These are phyloP conservation scores for Kwoniella heveanensis DNA, from an alignment of 768 basidiomycete species.

Conservation along the genomic window DNA sequence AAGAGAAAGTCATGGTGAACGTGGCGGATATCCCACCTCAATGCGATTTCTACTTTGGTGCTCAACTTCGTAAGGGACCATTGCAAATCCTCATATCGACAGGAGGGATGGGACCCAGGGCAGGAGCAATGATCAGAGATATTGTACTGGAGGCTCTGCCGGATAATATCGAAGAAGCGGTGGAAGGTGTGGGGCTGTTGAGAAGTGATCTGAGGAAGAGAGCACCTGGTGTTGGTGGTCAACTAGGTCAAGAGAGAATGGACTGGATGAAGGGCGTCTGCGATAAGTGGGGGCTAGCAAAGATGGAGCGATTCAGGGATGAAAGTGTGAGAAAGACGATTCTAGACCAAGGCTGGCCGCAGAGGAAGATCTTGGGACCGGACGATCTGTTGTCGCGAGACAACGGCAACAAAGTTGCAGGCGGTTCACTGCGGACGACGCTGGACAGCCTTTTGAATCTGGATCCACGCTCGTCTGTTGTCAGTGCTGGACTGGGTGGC, in stretches of 20 bases:
- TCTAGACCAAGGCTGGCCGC: slow-evolving; percentile 85
- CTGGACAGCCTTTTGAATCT: background rate
- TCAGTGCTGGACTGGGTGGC: slow-evolving; percentile 7
- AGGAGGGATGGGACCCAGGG: slow-evolving; percentile 85
- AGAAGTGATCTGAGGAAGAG: slow-evolving; percentile 72
- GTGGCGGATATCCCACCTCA: slow-evolving; percentile 93
- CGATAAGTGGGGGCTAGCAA: slow-evolving; percentile 80
- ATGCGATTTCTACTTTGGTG: slow-evolving; percentile 99
- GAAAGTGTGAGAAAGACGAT: slow-evolving; percentile 67
- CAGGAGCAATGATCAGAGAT: slow-evolving; percentile 79
- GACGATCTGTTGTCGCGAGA: too few relatives aligned
- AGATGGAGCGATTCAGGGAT: slow-evolving; percentile 69
- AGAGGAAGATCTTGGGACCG: slow-evolving; percentile 56
- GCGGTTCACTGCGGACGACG: background rate
- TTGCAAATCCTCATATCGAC: slow-evolving; percentile 96
- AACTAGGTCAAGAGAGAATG: slow-evolving; percentile 77
- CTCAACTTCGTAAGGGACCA: slow-evolving; percentile 84
- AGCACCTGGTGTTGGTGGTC: slow-evolving; percentile 79
- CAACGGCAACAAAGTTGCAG: slow-evolving; percentile 2
- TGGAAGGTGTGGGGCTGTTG: slow-evolving; percentile 75
- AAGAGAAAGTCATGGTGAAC: slow-evolving; percentile 79
- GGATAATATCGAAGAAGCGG: slow-evolving; percentile 71
- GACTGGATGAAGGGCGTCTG: slow-evolving; percentile 63
- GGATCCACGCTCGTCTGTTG: background rate
- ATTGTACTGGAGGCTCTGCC: slow-evolving; percentile 71